phyloP scores from a whole-genome alignment of 345 rosid species.

The Lumnitzera racemosa region DNA sequence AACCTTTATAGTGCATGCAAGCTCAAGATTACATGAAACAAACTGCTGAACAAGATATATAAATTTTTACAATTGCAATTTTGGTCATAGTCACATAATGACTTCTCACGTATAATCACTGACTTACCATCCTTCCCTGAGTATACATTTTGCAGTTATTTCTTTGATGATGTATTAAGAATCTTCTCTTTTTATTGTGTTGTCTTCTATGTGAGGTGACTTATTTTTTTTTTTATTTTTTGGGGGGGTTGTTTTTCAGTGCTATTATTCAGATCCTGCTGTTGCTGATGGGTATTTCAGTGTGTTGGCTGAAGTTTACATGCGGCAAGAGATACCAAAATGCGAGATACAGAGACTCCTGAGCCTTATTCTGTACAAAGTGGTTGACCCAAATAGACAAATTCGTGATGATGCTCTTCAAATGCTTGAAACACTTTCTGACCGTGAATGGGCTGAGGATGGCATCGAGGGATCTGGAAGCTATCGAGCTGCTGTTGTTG shows the following conservation, averaged over 20 bases:
- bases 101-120: too few species aligned
- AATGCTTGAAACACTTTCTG: constrained; percentile 98
- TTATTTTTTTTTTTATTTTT: constrained; percentile 10
- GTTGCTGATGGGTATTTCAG: constrained; percentile 98
- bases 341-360: constrained; percentile 94
- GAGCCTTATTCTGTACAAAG: constrained; percentile 95
- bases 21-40: too few species aligned
- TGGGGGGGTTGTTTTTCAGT: constrained; percentile 27
- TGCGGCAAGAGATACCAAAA: constrained; percentile 96
- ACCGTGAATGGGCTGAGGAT: constrained; percentile 98
- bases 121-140: too few species aligned
- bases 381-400: constrained; percentile 95
- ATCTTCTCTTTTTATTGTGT: too few species aligned
- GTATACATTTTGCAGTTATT: too few species aligned
- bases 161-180: too few species aligned
- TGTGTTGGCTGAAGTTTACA: constrained; percentile 96
- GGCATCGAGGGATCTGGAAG: constrained; percentile 86
- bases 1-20: background rate
- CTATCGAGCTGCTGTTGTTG: constrained; percentile 98
- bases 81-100: too few species aligned
- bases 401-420: constrained; percentile 99
- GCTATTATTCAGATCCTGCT: constrained; percentile 91
- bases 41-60: too few species aligned
- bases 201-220: constrained; percentile 4
- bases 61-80: background rate